A percentile compares a stretch with the other conserved stretches of the same genome.
Evolutionary conservation across 208 protist species (phyloP).

Genomic region (Acanthamoeba culbertsoni): DNA sequence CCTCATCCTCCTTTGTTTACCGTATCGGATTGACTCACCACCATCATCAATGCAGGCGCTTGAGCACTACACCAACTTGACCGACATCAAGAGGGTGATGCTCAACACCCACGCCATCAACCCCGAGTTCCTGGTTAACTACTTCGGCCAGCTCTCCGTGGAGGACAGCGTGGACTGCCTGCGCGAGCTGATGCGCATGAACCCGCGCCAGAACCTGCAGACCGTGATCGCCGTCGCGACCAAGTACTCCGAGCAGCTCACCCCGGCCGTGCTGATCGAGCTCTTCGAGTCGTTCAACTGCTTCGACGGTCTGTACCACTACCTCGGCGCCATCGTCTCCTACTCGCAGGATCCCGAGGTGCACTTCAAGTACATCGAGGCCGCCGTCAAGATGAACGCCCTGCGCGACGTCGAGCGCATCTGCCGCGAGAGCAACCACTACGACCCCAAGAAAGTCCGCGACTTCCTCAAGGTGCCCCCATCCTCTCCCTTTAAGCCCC

Average conservation of each 20-base stretch:
- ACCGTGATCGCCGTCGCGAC: conserved; percentile 97
- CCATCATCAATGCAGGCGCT: conserved; percentile 83
- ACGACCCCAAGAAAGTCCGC: conserved; percentile 97
- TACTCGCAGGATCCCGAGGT: conserved; percentile 95
- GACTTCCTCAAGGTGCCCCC: conserved; percentile 98
- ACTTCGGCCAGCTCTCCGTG: conserved; percentile 95
- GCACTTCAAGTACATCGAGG: conserved; percentile 99
- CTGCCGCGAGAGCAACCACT: conserved; percentile 96
- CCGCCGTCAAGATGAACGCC: conserved; percentile 95
- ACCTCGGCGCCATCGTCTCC: conserved; percentile 96
- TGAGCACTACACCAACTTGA: conserved; percentile 97
- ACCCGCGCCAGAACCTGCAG: conserved; percentile 96
- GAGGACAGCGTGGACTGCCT: conserved; percentile 97
- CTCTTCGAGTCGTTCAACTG: conserved; percentile 95
- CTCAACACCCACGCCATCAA: conserved; percentile 92
- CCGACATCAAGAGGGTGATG: conserved; percentile 98
- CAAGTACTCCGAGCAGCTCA: conserved; percentile 97
- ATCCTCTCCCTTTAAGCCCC: background rate
- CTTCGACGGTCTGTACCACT: conserved; percentile 96
- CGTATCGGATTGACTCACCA: background rate
- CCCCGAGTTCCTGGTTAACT: conserved; percentile 94
- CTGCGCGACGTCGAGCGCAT: conserved; percentile 98
- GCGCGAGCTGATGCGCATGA: conserved; percentile 93
- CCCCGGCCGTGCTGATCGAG: conserved; percentile 92
- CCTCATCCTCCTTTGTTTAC: no score